Conservation (phyloP, 2,329 filamentous ascomycete genomes). For the Fusarium sp. region DNA sequence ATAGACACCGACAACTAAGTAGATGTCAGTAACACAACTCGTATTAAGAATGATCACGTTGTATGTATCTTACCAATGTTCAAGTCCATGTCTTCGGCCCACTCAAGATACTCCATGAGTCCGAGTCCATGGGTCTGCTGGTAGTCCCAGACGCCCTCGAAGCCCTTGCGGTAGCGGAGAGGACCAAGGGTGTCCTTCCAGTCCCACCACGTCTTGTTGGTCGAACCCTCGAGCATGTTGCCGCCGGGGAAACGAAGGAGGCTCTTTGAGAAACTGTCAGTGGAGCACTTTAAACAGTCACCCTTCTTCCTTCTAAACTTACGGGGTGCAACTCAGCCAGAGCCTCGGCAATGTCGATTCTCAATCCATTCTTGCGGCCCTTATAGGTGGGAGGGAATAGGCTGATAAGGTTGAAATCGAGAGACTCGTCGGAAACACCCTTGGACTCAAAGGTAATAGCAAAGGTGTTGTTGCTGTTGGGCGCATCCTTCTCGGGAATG, state of each 20-base stretch:
- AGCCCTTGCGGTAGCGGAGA: slow-evolving; percentile 69
- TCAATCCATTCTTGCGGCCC: slow-evolving; percentile 70
- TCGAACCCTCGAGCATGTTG: slow-evolving; percentile 71
- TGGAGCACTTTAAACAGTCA: neutral
- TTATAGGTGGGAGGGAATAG: slow-evolving; percentile 75
- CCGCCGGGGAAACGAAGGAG: slow-evolving; percentile 78
- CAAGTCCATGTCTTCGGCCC: slow-evolving; percentile 73
- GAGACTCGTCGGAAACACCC: slow-evolving; percentile 56
- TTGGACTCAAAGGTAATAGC: slow-evolving; percentile 66
- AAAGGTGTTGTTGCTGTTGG: slow-evolving; percentile 71
- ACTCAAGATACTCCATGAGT: slow-evolving; percentile 73
- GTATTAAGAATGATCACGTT: neutral
- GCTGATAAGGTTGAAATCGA: slow-evolving; percentile 73
- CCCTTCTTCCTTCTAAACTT: slow-evolving; percentile 27
- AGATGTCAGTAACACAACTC: neutral
- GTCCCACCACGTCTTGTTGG: slow-evolving; percentile 62
- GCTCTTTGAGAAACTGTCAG: slow-evolving; percentile 48
- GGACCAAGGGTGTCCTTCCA: slow-evolving; percentile 71
- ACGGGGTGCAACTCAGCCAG: slow-evolving; percentile 68
- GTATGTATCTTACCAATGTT: slow-evolving; percentile 58
- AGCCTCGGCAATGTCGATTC: slow-evolving; percentile 68
- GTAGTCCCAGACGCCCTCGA: slow-evolving; percentile 72
- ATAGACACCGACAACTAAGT: slow-evolving; percentile 69
- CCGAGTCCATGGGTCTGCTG: slow-evolving; percentile 75
- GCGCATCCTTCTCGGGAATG: slow-evolving; percentile 61